These are phyloP conservation scores for Tricholoma furcatifolium DNA, from an alignment of 768 basidiomycete species.

Conservation along the genomic window DNA sequence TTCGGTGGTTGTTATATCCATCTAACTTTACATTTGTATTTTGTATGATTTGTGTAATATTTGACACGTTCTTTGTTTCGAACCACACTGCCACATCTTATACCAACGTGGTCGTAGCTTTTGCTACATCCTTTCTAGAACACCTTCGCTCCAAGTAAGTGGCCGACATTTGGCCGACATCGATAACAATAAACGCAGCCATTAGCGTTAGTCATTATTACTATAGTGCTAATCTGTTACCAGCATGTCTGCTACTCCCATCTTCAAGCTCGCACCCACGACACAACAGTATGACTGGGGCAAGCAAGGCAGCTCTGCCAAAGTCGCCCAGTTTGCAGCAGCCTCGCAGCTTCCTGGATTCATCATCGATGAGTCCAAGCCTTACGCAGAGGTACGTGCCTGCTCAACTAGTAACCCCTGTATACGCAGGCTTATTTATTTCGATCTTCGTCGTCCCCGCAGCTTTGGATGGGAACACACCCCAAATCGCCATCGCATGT, in stretches of 20 bases:
- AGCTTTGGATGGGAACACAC: conserved; percentile 99
- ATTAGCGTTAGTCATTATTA: background rate
- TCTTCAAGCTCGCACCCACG: conserved; percentile 83
- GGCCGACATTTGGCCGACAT: background rate
- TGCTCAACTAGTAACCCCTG: background rate
- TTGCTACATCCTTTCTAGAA: too few species aligned
- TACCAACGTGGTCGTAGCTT: background rate
- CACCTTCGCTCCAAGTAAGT: too few species aligned
- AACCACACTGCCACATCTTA: background rate
- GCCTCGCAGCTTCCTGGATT: conserved; percentile 65
- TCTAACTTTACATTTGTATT: conserved; percentile 5
- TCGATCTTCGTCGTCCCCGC: conserved; percentile 8
- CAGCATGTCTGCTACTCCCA: conserved; percentile 22
- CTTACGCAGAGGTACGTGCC: conserved; percentile 86
- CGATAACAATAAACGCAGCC: background rate
- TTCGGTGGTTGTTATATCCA: background rate
- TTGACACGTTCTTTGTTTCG: background rate
- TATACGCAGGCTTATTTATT: background rate
- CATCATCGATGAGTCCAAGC: conserved; percentile 61
- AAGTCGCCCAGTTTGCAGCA: conserved; percentile 83
- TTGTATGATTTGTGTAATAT: background rate
- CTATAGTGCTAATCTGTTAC: background rate
- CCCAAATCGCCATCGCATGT: conserved; percentile 56
- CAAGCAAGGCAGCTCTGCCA: conserved; percentile 73
- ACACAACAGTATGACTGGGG: conserved; percentile 96